Base-by-base conservation (phyloP, 2,329 filamentous ascomycete genomes). In the Stagonosporopsis chrysanthemi region DNA sequence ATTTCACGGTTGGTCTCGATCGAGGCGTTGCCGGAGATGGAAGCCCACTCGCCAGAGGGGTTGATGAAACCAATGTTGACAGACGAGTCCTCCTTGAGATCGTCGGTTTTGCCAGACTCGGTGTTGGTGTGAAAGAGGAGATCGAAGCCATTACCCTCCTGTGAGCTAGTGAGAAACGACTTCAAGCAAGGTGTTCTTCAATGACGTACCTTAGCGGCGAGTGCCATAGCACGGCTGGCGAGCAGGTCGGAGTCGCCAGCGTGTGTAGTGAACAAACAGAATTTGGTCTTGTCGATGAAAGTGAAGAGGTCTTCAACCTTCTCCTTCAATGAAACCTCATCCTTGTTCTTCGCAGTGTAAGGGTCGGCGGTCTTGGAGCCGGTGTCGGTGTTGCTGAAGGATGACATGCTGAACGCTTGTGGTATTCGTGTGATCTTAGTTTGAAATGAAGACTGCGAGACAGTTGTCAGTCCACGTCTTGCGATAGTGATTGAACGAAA, bases 51-150 rank as follows among this genome's bases (percentile, higher is more conserved):
- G 65, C 92, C 91, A 2, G 86, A 85, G 63, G 78, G 76, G 75
- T 90, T 89, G 66, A 94, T 82, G 82, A 96, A 96, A 44, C 89
- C 86, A 63, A 96, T 83, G 80, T 96, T 96, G 80, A 92, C 84
- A 66, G 90, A 84, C 0, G 88, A 81, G 75, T 96, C 88, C 54
- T 82, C 81, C 54, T 85, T 82, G 39, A 96, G 83, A 71, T 96
- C 92, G 75, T 91, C 85, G 5, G 91, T 92, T 83, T 97, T 96
- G 79, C 91, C 87, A 9, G 90, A 92, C 75, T 94, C 90, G 61
- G 91, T 92, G 82, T 96, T 96, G 72, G 92, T 92, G 81, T 95
- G 89, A 84, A 96, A 96, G 76, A 96, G 84, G 54, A 95, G 85
- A 74, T 96, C 92, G 55, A 92, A 83, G 69, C 90, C 90, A 63